Base-by-base conservation (phyloP, 495 filamentous ascomycete species). In the Terfezia boudieri region DNA sequence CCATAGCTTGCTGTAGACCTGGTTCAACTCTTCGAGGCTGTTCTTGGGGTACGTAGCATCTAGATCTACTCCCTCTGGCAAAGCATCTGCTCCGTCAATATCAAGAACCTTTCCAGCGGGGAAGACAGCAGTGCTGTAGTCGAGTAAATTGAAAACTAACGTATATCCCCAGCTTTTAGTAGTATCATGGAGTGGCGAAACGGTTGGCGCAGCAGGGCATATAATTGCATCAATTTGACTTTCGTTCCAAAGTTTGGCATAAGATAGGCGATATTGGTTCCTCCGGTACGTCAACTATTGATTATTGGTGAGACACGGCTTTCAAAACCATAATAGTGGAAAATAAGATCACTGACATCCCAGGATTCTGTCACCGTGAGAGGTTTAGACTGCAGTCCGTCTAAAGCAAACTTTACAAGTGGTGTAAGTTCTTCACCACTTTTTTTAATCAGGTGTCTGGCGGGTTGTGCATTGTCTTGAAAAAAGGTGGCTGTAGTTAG, bases 91-190 rank as follows among this genome's bases (percentile, higher is more conserved):
- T 32, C 23, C 37, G 9, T 32, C 37, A 36, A 49, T 7, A 12
- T 56, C 56, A 41, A 76, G 73, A 12, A 76, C 73, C 17, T 64
- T 64, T 9, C 72, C 58, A 1, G 73, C 71, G 0, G 78, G 78
- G 59, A 83, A 79, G 0, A 77, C 68, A 3, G 70, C 64, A 20
- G 71, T 74, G 9, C 79, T 83, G 57, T 80, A 79, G 61, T 85
- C 80, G 0, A 85, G 66, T 37, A 84, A 59, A 59, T 88, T 86
- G 81, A 82, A 88, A 56, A 83, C 76, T 3, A 71, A 68, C 0
- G 80, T 83, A 53, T 85, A 88, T 12, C 73, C 72, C 82, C 80
- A 84, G 62, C 82, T 84, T 14, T 74, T 73, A 0, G 74, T 69
- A 12, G 75, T 76, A 37, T 75, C 74, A 50, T 80, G 71, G 52